Evolutionary conservation across 192 early-diverging fungal species (phyloP).

Genomic region (Rhizophlyctis rosea): DNA sequence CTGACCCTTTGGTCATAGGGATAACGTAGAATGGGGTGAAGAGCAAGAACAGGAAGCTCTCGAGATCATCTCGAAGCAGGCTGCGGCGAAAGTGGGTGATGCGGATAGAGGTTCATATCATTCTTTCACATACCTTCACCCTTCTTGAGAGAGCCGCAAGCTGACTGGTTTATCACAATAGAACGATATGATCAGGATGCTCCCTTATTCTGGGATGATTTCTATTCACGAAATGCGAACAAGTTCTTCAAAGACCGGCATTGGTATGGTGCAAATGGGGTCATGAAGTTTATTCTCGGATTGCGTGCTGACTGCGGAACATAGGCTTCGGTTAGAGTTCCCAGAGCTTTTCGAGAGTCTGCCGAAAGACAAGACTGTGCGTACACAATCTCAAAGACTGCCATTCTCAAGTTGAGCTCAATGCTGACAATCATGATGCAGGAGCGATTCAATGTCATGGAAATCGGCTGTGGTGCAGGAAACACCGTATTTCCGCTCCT

Average conservation of each 20-base stretch:
- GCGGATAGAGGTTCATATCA: slow-evolving; percentile 49
- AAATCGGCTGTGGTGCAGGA: slow-evolving; percentile 94
- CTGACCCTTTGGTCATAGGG: slow-evolving; percentile 52
- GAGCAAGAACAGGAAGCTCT: slow-evolving; percentile 78
- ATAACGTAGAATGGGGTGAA: slow-evolving; percentile 87
- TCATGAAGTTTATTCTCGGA: slow-evolving; percentile 33
- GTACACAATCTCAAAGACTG: slow-evolving; percentile 1
- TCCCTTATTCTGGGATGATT: slow-evolving; percentile 53
- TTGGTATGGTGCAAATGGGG: slow-evolving; percentile 32
- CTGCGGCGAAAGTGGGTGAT: slow-evolving; percentile 61
- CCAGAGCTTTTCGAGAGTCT: slow-evolving; percentile 43
- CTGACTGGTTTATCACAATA: slow-evolving; percentile 9
- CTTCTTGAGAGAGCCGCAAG: not conserved
- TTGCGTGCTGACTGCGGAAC: too few relatives aligned
- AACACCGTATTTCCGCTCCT: slow-evolving; percentile 94
- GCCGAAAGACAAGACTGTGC: slow-evolving; percentile 25
- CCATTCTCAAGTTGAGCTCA: not conserved
- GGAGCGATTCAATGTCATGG: slow-evolving; percentile 64
- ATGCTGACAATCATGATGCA: not conserved
- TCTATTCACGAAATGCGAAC: slow-evolving; percentile 55
- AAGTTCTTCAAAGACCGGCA: slow-evolving; percentile 64
- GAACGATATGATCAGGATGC: slow-evolving; percentile 55
- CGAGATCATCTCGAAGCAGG: slow-evolving; percentile 72
- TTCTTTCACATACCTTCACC: slow-evolving; percentile 14
- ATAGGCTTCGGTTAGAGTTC: slow-evolving; percentile 46